phyloP scores from a whole-genome alignment of 2,329 filamentous ascomycete genomes.

The Hypoxylon sp. region DNA sequence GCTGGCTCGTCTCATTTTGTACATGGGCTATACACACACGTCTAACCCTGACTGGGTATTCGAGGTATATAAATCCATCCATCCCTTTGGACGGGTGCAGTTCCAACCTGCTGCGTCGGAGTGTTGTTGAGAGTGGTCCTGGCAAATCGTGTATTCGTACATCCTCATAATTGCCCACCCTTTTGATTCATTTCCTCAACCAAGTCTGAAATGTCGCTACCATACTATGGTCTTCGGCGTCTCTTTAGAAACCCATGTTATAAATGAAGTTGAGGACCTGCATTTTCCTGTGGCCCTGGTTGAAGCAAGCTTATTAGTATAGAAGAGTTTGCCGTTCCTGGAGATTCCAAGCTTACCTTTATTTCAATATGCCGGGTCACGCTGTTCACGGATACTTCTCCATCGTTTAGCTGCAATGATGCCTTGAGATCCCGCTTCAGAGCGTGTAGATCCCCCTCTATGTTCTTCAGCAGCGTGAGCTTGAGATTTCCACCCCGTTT shows the following conservation, averaged over 20 bases:
- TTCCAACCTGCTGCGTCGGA: constrained; percentile 7
- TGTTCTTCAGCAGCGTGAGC: constrained; percentile 82
- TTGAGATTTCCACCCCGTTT: constrained; percentile 84
- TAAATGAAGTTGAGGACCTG: constrained; percentile 48
- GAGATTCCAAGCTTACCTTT: constrained; percentile 68
- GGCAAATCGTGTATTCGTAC: constrained; percentile 12
- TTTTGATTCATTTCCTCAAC: not conserved
- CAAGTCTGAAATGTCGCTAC: not conserved
- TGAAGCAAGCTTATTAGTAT: constrained; percentile 15
- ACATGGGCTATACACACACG: constrained; percentile 23
- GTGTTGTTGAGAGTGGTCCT: not conserved
- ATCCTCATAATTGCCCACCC: not conserved
- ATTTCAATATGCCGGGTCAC: constrained; percentile 82
- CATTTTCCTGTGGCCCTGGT: constrained; percentile 46
- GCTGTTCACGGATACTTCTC: constrained; percentile 68
- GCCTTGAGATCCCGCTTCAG: constrained; percentile 75
- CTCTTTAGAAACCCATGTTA: constrained; percentile 48
- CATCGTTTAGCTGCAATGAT: constrained; percentile 69
- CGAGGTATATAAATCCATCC: constrained; percentile 18
- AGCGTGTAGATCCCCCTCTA: constrained; percentile 78
- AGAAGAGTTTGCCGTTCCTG: not conserved
- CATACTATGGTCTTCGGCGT: not conserved
- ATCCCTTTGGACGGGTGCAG: constrained; percentile 11
- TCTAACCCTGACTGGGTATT: constrained; percentile 6
- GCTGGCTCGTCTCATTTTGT: constrained; percentile 25